Evolutionary conservation across 225 moss, liverwort and hornwort genomes (phyloP), one percentile per base, ranked within the genome.

Genomic region (Antitrichia curtipendula): DNA sequence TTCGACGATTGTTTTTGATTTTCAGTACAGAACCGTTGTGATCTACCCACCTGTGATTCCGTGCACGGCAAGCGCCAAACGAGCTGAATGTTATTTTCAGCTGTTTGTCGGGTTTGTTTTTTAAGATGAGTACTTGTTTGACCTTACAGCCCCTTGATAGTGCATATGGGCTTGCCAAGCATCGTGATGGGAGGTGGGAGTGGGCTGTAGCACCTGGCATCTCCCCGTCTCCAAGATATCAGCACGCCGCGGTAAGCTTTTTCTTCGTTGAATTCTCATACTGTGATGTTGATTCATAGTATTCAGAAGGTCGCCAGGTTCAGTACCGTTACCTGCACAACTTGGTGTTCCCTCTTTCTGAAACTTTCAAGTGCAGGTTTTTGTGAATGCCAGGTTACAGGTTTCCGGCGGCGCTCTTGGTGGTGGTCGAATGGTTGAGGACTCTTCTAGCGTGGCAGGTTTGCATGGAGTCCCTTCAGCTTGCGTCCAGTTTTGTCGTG

Each of bases 121-220:
- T 10, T 24, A 84, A 21, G 25, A 14, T 49, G n/a, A 16, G 57
- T 73, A 13, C 14, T 75, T 81, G 34, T 52, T 32, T 88, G 23
- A 58, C 82, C 72, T 79, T 91, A 90, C 91, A 95, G 95, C 95
- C 95, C n/a, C 92, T 95, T 59, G 95, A 93, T 59, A 95, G 93
- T 87, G 95, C 95, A 58, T 95, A 95, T 78, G 94, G 95, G 65
- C 95, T 95, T 66, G 95, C 95, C 53, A 95, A 95, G 89, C 95
- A 95, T 76, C 95, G 95, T 49, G 95, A 95, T 91, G 95, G 95
- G 74, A 90, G 95, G 88, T 95, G 95, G 95, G 95, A 95, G 81
- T 95, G 95, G 95, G 93, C 95, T 60, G 90, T 95, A 36, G 95
- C 95, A 76, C 95, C 95, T 89, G 95, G 95, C 81, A 93, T 95